Percentiles rank a stretch among this genome's conserved stretches.
Conservation (phyloP, 257 asterid species). For the Solanum lycopersicoides region DNA sequence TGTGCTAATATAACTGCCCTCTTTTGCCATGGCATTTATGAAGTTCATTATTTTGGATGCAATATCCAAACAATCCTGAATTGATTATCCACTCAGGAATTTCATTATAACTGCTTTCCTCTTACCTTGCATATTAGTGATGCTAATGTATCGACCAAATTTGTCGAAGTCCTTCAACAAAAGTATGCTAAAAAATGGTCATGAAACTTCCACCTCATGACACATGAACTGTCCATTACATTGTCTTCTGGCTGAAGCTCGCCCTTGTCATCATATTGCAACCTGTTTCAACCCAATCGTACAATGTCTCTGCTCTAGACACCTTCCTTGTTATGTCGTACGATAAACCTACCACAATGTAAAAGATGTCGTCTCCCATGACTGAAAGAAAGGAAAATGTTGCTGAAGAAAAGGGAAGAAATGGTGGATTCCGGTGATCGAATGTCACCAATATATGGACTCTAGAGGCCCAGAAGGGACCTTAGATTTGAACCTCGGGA, state of each 20-base stretch:
- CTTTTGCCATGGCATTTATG: neutral
- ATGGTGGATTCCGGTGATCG: neutral
- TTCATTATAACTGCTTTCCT: neutral
- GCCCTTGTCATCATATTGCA: neutral
- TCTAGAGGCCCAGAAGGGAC: neutral
- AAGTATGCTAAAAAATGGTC: neutral
- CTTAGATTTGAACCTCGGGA: neutral
- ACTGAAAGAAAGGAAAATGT: neutral
- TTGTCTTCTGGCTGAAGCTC: neutral
- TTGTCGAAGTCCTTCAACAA: neutral
- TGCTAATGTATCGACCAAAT: neutral
- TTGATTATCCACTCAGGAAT: neutral
- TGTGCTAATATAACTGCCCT: neutral
- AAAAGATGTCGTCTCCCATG: neutral
- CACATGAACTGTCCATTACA: neutral
- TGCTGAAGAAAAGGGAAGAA: neutral
- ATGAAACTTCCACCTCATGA: neutral
- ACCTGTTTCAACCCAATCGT: neutral
- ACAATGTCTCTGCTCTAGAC: neutral
- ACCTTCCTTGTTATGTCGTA: neutral
- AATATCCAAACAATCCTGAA: neutral
- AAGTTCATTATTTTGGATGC: neutral
- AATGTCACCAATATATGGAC: neutral
- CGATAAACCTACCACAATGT: neutral
- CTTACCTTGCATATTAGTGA: neutral